Evolutionary conservation across 2,329 filamentous ascomycete genomes (phyloP), one percentile per base, ranked within the genome.

Genomic region (Colletotrichum gigasporum): DNA sequence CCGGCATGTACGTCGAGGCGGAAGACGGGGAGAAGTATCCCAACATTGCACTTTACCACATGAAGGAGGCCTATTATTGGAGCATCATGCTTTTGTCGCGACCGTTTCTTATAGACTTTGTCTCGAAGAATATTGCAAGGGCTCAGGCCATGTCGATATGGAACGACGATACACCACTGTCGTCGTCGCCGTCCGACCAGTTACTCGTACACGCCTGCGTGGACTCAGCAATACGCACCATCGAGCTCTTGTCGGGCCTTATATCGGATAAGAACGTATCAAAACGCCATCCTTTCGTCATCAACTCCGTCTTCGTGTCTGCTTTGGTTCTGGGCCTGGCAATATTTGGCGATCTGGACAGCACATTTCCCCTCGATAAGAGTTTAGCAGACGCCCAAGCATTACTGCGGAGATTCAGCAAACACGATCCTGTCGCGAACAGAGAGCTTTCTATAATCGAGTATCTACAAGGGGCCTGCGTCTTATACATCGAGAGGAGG

Each of bases 301-400:
- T 82, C 4, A 83, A 82, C 50, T 79, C 79, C 2, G 75, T 79
- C 3, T 83, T 83, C 63, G 77, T 81, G 5, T 80, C 80, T 0
- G 79, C 78, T 0, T 69, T 83, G 1, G 80, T 82, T 0, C 71
- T 83, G 0, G 81, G 81, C 0, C 74, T 81, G 0, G 80, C 80
- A 0, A 74, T 77, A 22, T 82, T 83, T 51, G 79, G 78, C 0
- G 80, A 83, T 56, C 76, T 83, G 2, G 79, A 82, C 34, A 66
- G 65, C 16, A 68, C 70, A 0, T 77, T 77, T 5, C 74, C 75
- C 0, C 64, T 77, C 0, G 68, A 71, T 22, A 71, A 70, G 39
- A 73, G 70, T 2, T 63, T 77, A 0, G 60, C 66, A 0, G 48
- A 65, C 0, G 71, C 72, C 0, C 64, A 70, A 9, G 63, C 59